Base-by-base conservation (phyloP, 2,329 filamentous ascomycete genomes). In the Pseudogymnoascus sp. region DNA sequence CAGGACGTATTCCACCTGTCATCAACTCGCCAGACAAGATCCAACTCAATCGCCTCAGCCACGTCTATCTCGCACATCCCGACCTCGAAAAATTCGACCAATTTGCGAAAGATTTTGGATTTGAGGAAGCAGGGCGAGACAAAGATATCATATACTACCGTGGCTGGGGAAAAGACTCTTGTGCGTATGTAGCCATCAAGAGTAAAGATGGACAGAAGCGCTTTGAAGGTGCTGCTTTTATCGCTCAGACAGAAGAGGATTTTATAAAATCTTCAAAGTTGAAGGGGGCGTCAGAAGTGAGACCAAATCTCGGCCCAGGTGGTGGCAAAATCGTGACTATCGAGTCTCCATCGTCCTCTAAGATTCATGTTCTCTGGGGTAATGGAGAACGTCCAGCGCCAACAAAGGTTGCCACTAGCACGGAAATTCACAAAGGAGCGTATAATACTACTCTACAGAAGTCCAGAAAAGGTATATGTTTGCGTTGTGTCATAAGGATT, bases 91-190 rank as follows among this genome's bases (percentile, higher is more conserved):
- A 64, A 19, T 70, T 71, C 15, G 36, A 67, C 15, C 59, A 47
- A 5, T 76, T 76, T 35, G 69, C 71, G 1, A 47, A 63, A 0
- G 74, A 74, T 47, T 75, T 75, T 62, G 74, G 74, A 11, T 69
- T 74, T 7, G 63, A 68, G 1, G 66, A 71, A 61, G 71, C 66
- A 6, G 60, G 65, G 36, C 66, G 67, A 2, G 62, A 65, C 11
- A 21, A 60, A 59, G 38, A 57, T 23, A 44, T 8, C 10, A 59
- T 63, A 8, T 66, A 65, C 44, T 64, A 60, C 28, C 44, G 65
- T n/a, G 65, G 65, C 13, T 63, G 61, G 23, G 65, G 65, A 13
- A 61, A 17, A 21, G 61, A 67, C 15, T 57, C 64, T 21, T 67
- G 60, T 40, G 15, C 26, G 7, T 61, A 47, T 17, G 50, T 66